These are phyloP conservation scores for Alternaria conjuncta DNA, from an alignment of 2,329 filamentous ascomycete species.

Conservation along the genomic window DNA sequence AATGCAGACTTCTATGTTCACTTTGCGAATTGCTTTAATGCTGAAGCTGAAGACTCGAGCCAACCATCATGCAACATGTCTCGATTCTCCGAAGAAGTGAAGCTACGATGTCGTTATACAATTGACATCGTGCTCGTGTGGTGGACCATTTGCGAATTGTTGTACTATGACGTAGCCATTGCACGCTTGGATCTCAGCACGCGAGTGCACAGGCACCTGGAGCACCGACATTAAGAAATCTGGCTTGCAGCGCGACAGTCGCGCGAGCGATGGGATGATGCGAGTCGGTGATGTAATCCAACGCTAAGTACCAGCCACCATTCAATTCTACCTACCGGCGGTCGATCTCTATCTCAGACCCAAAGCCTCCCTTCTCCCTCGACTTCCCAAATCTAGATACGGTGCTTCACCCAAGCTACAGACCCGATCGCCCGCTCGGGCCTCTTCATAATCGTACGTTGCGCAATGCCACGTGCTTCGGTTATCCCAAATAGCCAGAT, in stretches of 20 bases:
- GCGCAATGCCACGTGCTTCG: slow-evolving; percentile 65
- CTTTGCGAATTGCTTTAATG: not conserved
- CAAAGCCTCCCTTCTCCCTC: slow-evolving; percentile 4
- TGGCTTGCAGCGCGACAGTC: not conserved
- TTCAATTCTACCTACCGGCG: not conserved
- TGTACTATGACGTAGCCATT: not conserved
- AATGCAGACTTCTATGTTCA: not conserved
- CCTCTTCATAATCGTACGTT: slow-evolving; percentile 67
- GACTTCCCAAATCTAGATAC: slow-evolving; percentile 60
- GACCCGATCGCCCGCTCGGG: slow-evolving; percentile 59
- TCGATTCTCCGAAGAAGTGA: not conserved
- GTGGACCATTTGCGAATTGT: not conserved
- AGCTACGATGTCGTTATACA: not conserved
- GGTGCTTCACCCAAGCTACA: slow-evolving; percentile 63
- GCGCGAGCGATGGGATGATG: not conserved
- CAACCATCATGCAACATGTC: not conserved
- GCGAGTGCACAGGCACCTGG: not conserved
- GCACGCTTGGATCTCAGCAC: not conserved
- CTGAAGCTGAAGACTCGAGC: not conserved
- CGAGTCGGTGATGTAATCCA: not conserved
- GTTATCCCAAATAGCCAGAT: slow-evolving; percentile 70
- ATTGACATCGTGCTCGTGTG: not conserved
- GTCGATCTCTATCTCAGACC: not conserved
- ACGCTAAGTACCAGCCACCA: not conserved
- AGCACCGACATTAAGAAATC: not conserved